phyloP scores from a whole-genome alignment of 768 basidiomycete species.

The Suillus bovinus region DNA sequence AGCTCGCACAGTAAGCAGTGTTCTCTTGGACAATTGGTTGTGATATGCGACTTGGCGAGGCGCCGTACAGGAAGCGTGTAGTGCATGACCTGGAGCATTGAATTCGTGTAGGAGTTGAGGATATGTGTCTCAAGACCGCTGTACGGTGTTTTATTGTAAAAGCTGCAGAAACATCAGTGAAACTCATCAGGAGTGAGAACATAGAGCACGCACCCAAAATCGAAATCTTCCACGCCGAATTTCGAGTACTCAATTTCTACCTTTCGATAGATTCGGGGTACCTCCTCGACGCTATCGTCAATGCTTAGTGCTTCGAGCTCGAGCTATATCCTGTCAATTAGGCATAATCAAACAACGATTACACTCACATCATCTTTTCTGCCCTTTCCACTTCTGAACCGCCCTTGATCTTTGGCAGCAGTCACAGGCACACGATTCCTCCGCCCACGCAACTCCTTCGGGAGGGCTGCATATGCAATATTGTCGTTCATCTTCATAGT shows the following conservation, averaged over 20 bases:
- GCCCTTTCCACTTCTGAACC: slow-evolving; percentile 84
- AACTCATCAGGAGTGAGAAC: not conserved
- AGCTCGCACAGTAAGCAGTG: slow-evolving; percentile 94
- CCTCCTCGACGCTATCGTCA: slow-evolving; percentile 55
- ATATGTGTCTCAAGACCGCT: slow-evolving; percentile 98
- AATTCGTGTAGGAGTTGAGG: slow-evolving; percentile 94
- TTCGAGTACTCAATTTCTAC: slow-evolving; percentile 99
- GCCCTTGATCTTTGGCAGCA: slow-evolving; percentile 56
- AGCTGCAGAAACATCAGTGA: slow-evolving; percentile 45
- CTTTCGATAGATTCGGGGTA: slow-evolving; percentile 82
- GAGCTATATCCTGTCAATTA: slow-evolving; percentile 33
- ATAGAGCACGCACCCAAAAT: slow-evolving; percentile 72
- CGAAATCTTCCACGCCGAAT: slow-evolving; percentile 98
- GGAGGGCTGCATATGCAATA: slow-evolving; percentile 85
- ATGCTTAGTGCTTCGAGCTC: slow-evolving; percentile 55
- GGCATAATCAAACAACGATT: not conserved
- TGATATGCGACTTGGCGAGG: slow-evolving; percentile 90
- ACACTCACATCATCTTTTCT: slow-evolving; percentile 46
- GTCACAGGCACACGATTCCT: slow-evolving; percentile 68
- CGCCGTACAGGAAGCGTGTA: slow-evolving; percentile 75
- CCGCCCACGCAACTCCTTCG: slow-evolving; percentile 80
- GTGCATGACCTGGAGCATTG: slow-evolving; percentile 87
- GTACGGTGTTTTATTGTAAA: slow-evolving; percentile 88
- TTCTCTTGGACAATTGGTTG: slow-evolving; percentile 83
- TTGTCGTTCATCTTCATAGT: slow-evolving; percentile 88